phyloP scores from a whole-genome alignment of 2,329 filamentous ascomycete genomes.

The Lachnellula suecica region DNA sequence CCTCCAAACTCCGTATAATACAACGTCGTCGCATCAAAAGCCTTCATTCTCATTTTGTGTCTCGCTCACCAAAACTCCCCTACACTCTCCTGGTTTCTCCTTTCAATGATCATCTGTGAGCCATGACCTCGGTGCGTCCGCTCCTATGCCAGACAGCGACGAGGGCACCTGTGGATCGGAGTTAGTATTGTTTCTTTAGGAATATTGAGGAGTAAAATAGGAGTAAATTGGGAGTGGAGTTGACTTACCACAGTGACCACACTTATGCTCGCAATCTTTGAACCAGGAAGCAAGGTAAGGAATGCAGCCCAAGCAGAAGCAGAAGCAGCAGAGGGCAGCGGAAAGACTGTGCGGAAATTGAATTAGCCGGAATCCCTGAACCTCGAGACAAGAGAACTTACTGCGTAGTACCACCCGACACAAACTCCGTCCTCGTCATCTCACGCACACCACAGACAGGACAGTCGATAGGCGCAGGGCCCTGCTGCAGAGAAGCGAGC shows the following conservation, averaged over 20 bases:
- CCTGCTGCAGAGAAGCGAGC: slow-evolving; percentile 11
- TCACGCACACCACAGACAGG: slow-evolving; percentile 21
- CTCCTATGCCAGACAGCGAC: slow-evolving; percentile 44
- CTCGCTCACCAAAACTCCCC: too few relatives aligned
- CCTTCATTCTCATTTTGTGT: too few relatives aligned
- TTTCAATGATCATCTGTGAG: too few relatives aligned
- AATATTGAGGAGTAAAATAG: too few relatives aligned
- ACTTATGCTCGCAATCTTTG: slow-evolving; percentile 45
- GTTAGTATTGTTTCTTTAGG: too few relatives aligned
- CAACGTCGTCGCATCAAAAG: too few relatives aligned
- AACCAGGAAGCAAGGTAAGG: slow-evolving; percentile 41
- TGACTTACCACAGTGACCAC: slow-evolving; percentile 39
- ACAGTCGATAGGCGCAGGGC: slow-evolving; percentile 21
- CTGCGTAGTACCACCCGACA: slow-evolving; percentile 21
- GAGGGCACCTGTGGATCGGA: too few relatives aligned
- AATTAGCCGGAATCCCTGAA: not conserved
- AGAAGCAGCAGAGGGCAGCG: slow-evolving; percentile 20
- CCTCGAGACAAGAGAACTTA: too few relatives aligned
- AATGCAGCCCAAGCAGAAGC: slow-evolving; percentile 38
- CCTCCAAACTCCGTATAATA: too few relatives aligned
- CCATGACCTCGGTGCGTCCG: too few relatives aligned
- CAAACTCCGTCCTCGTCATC: slow-evolving; percentile 19
- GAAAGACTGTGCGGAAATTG: slow-evolving; percentile 14
- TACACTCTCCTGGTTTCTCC: too few relatives aligned
- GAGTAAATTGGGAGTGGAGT: too few relatives aligned